Base-by-base conservation (phyloP, 768 basidiomycete genomes). In the Suillus sp. region DNA sequence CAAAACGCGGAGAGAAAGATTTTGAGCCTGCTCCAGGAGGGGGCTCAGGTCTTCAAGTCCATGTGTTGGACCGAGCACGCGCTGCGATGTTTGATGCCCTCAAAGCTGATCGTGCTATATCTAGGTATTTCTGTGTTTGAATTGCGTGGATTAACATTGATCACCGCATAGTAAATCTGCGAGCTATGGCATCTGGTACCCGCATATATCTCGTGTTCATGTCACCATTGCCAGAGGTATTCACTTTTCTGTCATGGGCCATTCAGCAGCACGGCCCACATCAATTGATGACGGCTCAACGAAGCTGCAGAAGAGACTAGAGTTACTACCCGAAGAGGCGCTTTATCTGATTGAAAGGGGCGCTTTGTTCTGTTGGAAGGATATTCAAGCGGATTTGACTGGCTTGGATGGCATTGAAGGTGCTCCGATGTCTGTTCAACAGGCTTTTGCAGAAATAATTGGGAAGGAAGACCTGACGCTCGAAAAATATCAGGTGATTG, bases 1-100 rank as follows among this genome's bases (percentile, higher is more conserved):
- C 97, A 7, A 96, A 93, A 75, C 86, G 97, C 32, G 97, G 97
- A 2, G 97, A 99, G 76, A 99, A 99, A 73, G 96, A 99, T 67
- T 99, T 95, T 67, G 96, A 99, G 73, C 97, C 97, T 1, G 80
- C 81, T 67, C 70, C 78, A 25, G 80, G 79, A 10, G 72, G 85
- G 11, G 91, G 90, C 7, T 89, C 92, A 13, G 86, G 84, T 14
- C 78, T 93, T 14, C 97, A 99, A 71, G 77, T 86, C 32, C 90
- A 93, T 77, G 85, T 93, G 64, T 83, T 99, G 25, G 88, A 92
- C 61, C 83, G 88, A 35, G 85, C 93, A 53, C 79, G 96, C 61
- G 78, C 83, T 56, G 97, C 96, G 2, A 93, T 99, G 90, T 89
- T 96, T 62, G 86, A 89, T 35, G 89, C 95, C 0, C 75, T 99